These are phyloP conservation scores for Magnusiomyces tetraspermus DNA, from an alignment of 1,139 yeast species.

Conservation along the genomic window DNA sequence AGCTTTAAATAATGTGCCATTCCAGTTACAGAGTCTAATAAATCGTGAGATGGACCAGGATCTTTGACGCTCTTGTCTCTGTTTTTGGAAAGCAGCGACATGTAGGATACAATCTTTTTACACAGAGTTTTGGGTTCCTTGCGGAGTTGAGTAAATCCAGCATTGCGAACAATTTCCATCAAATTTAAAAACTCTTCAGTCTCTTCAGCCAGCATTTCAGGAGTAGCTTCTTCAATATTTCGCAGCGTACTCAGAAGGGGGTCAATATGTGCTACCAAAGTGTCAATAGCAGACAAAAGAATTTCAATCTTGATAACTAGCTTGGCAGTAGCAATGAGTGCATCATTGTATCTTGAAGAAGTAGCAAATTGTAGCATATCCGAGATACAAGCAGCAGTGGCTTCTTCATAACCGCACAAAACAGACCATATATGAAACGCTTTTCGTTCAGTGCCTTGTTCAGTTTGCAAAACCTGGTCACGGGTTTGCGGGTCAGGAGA, in stretches of 20 bases:
- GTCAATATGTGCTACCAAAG: constrained; percentile 24
- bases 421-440: constrained; percentile 83
- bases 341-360: constrained; percentile 59
- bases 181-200: constrained; percentile 9
- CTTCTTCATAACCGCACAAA: constrained; percentile 81
- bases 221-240: constrained; percentile 11
- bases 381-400: constrained; percentile 83
- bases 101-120: constrained; percentile 37
- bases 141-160: constrained; percentile 30
- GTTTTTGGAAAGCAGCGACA: constrained; percentile 35
- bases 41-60: constrained; percentile 41
- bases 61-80: constrained; percentile 23
- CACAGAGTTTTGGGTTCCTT: constrained; percentile 85
- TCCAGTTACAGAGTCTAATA: constrained; percentile 78
- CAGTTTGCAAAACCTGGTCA: constrained; percentile 46
- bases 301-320: constrained; percentile 68
- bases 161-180: constrained; percentile 9
- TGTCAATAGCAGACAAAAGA: constrained; percentile 68
- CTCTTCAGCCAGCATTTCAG: constrained; percentile 15
- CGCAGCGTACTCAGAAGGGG: constrained; percentile 18
- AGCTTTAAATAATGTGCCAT: constrained; percentile 88
- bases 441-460: constrained; percentile 51
- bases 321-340: constrained; percentile 63
- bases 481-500: constrained; percentile 41
- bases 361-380: constrained; percentile 87